Percentiles rank a stretch among this genome's conserved stretches.
phyloP scores from a whole-genome alignment of 2,329 filamentous ascomycete genomes.

The Pseudogymnoascus sp. region DNA sequence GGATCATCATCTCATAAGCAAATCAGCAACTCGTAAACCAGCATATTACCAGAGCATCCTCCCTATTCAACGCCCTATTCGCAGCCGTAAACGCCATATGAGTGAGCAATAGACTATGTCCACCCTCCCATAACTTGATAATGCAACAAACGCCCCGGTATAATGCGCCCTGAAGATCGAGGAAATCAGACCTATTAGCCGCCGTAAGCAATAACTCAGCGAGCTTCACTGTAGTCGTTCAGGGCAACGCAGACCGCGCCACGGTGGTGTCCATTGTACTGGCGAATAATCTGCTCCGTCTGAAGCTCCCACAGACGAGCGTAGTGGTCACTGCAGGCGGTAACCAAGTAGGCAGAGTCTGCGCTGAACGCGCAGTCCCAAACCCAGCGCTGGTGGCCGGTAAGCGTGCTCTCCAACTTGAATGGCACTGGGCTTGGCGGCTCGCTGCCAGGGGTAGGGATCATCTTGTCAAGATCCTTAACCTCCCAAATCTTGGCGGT shows the following conservation, averaged over 20 bases:
- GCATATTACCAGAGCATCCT: background rate
- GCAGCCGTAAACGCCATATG: background rate
- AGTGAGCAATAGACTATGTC: conserved; percentile 2
- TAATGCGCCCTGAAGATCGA: conserved; percentile 1
- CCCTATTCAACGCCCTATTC: background rate
- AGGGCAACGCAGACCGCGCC: conserved; percentile 65
- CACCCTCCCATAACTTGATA: background rate
- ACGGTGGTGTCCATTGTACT: conserved; percentile 69
- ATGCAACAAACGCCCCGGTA: background rate
- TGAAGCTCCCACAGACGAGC: conserved; percentile 64
- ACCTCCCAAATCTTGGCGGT: conserved; percentile 96
- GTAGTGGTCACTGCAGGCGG: conserved; percentile 66
- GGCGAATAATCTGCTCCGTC: conserved; percentile 60
- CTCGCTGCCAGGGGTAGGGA: conserved; percentile 17
- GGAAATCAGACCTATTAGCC: background rate
- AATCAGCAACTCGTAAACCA: background rate
- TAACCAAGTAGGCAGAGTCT: conserved; percentile 65
- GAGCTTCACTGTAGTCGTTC: conserved; percentile 47
- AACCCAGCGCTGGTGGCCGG: conserved; percentile 68
- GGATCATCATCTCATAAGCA: background rate
- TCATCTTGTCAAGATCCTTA: conserved; percentile 52
- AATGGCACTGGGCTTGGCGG: conserved; percentile 34
- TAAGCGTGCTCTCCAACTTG: conserved; percentile 59
- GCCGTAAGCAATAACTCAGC: conserved; percentile 13
- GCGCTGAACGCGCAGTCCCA: conserved; percentile 73